phyloP scores from a whole-genome alignment of 495 filamentous ascomycete genomes.

The Podospora fimiseda region DNA sequence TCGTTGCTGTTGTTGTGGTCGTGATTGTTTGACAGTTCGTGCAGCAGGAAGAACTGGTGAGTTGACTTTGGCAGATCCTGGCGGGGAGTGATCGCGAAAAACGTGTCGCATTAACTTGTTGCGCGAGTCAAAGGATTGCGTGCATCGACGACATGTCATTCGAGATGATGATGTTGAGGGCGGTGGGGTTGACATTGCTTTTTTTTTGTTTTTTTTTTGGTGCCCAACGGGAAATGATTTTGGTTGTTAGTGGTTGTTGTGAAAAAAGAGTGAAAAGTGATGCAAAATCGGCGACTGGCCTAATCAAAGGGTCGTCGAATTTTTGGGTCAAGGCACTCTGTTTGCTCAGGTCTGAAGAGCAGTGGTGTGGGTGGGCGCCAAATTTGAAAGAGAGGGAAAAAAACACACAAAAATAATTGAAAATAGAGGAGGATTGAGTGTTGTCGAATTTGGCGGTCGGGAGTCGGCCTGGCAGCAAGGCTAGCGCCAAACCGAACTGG shows the following conservation, averaged over 20 bases:
- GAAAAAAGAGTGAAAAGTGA: not conserved
- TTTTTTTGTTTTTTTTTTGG: no score
- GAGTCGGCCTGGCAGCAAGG: no score
- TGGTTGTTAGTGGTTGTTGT: not conserved
- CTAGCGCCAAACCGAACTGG: no score
- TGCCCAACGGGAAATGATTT: not conserved
- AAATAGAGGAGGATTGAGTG: no score
- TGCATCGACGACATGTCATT: not conserved
- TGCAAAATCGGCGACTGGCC: not conserved
- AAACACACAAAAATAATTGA: no score
- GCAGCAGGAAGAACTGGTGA: no score
- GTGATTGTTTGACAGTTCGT: not conserved
- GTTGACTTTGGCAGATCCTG: not conserved
- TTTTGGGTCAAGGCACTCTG: not conserved
- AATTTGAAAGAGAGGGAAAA: no score
- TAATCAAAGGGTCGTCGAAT: not conserved
- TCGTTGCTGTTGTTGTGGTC: not conserved
- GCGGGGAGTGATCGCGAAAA: not conserved
- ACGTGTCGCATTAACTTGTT: not conserved
- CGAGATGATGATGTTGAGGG: not conserved
- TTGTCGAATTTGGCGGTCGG: no score
- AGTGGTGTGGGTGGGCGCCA: no score
- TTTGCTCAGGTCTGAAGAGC: not conserved
- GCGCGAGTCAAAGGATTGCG: not conserved
- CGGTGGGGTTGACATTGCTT: not conserved